Evolutionary conservation across 192 early-diverging fungal species (phyloP), one percentile per base, ranked within the genome.

Genomic region (Backusella circina): DNA sequence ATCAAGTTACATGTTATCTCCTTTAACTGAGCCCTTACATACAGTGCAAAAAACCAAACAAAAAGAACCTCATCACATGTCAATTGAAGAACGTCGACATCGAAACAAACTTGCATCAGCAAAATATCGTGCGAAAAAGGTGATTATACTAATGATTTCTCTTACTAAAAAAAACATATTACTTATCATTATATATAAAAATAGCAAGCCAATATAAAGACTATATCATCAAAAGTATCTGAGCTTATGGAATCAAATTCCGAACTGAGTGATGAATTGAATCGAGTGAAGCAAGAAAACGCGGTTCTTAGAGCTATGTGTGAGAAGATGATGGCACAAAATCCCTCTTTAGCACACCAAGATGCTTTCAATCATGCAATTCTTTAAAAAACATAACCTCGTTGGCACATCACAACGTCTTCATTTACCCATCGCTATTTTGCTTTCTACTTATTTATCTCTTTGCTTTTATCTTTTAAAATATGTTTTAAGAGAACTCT

Each of bases 101-200:
- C 80, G 88, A 41, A 89, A 89, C 68, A 89, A 89, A 65, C 80
- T 85, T 3, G 87, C 87, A 8, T 89, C 87, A 8, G 87, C 87
- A 1, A 89, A 89, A 70, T 89, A 89, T 70, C 75, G 87, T n/a
- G 84, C 84, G 33, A 89, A 89, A 51, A 89, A 89, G 76, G 68
- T 70, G 16, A 70, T 47, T 70, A 47, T 18, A 26, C 18, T 23
- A 41, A 16, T 30, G 8, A 15, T 9, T 23, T 6, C 3, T 12
- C 18, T 33, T 18, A 13, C 12, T 26, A 61, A 28, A 61, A 26
- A 61, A 61, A 28, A 61, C 21, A 61, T 23, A 23, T 13, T 31
- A 70, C 28, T 47, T 15, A 6, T 16, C 18, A 15, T 30, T 31
- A 15, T 9, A 26, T 61, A 61, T 28, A 61, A 61, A 61, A 47